Conservation (phyloP, 176 grass and related monocot species). For the Hyparrhenia diplandra region DNA sequence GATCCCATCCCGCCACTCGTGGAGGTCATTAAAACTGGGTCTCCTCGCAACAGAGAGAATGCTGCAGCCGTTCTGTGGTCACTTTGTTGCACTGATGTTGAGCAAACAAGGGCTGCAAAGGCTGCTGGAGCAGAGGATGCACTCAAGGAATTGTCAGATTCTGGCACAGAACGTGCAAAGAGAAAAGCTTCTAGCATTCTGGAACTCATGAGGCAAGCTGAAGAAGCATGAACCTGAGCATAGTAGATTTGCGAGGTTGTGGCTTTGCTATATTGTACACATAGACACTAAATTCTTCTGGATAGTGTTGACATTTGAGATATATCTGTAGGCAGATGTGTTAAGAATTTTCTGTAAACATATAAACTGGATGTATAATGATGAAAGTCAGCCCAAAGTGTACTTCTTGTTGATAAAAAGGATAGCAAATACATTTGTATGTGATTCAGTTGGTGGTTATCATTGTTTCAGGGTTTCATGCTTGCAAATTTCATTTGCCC, state of each 20-base stretch:
- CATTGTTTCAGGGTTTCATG: conserved; percentile 26
- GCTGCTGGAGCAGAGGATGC: conserved; percentile 61
- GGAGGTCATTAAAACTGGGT: conserved; percentile 64
- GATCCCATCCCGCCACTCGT: conserved; percentile 55
- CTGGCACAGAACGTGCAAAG: conserved; percentile 80
- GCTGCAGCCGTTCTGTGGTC: conserved; percentile 70
- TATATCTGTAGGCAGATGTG: conserved; percentile 21
- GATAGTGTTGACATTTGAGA: conserved; percentile 20
- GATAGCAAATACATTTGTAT: conserved; percentile 25
- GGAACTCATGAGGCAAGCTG: conserved; percentile 56
- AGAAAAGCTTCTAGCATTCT: conserved; percentile 82
- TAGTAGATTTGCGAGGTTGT: conserved; percentile 17
- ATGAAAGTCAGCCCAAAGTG: conserved; percentile 25
- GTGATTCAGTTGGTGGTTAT: conserved; percentile 27
- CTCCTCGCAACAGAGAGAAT: conserved; percentile 77
- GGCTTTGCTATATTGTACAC: conserved; percentile 35
- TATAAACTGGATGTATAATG: conserved; percentile 35
- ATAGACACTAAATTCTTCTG: conserved; percentile 23
- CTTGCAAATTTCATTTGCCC: conserved; percentile 4
- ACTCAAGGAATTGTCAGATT: conserved; percentile 74
- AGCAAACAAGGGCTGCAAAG: conserved; percentile 47
- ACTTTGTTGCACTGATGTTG: conserved; percentile 57
- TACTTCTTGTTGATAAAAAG: conserved; percentile 27
- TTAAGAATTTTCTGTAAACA: conserved; percentile 29
- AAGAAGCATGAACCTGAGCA: conserved; percentile 24